phyloP scores from a whole-genome alignment of 345 rosid genomes.

The Clausena lansium region DNA sequence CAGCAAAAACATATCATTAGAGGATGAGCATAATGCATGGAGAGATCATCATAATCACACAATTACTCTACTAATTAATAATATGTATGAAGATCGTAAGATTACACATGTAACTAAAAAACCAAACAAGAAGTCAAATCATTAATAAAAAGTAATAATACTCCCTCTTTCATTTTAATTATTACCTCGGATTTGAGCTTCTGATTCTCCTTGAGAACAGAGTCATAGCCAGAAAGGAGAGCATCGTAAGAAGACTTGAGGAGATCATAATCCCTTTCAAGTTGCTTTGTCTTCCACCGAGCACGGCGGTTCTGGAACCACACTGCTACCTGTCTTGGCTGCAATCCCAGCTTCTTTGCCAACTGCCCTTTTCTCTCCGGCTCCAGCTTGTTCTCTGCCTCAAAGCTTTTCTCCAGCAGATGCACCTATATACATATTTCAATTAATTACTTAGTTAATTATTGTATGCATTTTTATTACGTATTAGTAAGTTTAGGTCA shows the following conservation, averaged over 20 bases:
- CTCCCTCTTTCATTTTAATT: neutral
- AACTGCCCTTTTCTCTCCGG: constrained; percentile 81
- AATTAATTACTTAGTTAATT: neutral
- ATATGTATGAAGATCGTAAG: neutral
- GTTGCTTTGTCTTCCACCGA: constrained; percentile 93
- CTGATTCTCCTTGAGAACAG: constrained; percentile 54
- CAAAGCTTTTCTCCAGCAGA: constrained; percentile 90
- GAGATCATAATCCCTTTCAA: constrained; percentile 75
- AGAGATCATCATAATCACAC: no score
- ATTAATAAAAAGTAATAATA: neutral
- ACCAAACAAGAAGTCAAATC: neutral
- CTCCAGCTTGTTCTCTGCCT: constrained; percentile 94
- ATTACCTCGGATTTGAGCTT: constrained; percentile 79
- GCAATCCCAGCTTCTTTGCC: constrained; percentile 85
- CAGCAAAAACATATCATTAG: neutral
- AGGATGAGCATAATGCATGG: no score
- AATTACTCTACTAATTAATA: neutral
- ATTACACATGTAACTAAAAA: neutral
- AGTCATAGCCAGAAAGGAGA: constrained; percentile 56
- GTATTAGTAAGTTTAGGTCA: neutral
- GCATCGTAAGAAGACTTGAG: constrained; percentile 82
- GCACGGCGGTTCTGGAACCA: constrained; percentile 99
- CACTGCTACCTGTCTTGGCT: constrained; percentile 92
- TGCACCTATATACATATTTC: constrained; percentile 39
- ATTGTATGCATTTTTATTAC: no score